Percentiles rank a stretch among this genome's conserved stretches.
Evolutionary conservation across 2,329 filamentous ascomycete species (phyloP).

Genomic region (Scopulariopsis brevicaulis): DNA sequence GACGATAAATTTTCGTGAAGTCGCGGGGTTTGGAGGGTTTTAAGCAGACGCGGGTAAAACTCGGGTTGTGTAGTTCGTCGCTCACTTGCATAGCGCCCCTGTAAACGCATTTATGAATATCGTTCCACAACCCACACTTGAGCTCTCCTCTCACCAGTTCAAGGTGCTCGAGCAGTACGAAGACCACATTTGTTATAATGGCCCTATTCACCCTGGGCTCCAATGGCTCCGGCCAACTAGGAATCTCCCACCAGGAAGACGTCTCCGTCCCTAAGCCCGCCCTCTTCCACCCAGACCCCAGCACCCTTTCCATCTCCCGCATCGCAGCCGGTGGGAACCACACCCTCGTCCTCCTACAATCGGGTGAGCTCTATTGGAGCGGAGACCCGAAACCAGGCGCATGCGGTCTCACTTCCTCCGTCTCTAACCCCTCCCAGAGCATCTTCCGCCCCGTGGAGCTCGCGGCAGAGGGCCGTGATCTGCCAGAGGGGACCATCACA

Average conservation of each 20-base stretch:
- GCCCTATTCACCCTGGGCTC: conserved; percentile 60
- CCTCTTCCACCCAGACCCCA: conserved; percentile 35
- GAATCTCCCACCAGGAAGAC: conserved; percentile 60
- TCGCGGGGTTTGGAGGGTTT: neutral
- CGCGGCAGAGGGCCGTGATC: neutral
- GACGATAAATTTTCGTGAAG: neutral
- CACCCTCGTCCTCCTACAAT: conserved; percentile 57
- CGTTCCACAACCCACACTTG: neutral
- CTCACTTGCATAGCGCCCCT: neutral
- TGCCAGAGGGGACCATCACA: neutral
- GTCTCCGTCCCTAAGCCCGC: conserved; percentile 54
- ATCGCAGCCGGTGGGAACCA: conserved; percentile 71
- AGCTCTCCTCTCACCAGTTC: neutral
- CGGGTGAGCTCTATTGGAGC: conserved; percentile 50
- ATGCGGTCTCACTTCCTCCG: conserved; percentile 28
- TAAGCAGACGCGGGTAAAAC: neutral
- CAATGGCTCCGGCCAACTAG: conserved; percentile 66
- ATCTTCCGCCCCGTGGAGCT: conserved; percentile 1
- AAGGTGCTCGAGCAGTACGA: neutral
- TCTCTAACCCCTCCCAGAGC: neutral
- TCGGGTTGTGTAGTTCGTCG: neutral
- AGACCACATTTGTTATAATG: conserved; percentile 24
- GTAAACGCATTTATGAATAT: neutral
- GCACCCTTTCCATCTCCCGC: conserved; percentile 21
- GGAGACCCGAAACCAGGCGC: conserved; percentile 48